Evolutionary conservation across 2,329 filamentous ascomycete genomes (phyloP), one percentile per base, ranked within the genome.

Genomic region (Aureobasidium uvarum): DNA sequence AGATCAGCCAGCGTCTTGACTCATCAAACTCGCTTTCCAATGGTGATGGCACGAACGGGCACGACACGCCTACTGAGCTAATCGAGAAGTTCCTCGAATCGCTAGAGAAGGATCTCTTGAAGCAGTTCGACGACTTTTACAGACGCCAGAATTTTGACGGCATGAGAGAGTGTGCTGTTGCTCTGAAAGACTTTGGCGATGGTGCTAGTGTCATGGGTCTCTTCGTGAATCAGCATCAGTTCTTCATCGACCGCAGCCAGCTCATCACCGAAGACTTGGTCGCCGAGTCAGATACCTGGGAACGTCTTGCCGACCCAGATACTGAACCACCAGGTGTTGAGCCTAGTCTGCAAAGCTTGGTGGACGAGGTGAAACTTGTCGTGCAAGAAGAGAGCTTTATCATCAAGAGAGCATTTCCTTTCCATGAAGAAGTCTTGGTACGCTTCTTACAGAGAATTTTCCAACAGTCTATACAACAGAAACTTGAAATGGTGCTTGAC

Each of bases 171-270:
- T 99, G 95, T 75, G 91, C 96, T 64, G 91, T 91, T 72, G 95
- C 97, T 48, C 81, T 99, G 68, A 85, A 95, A 74, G 95, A 98
- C 77, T 99, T 99, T 82, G 96, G 94, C 76, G 92, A 95, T 62
- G 95, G 95, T 60, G 88, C 92, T 66, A 98, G 93, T 75, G 95
- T 98, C 67, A 96, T 97, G 77, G 94, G 91, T 16, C 84, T 94
- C 13, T 99, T 98, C 76, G 94, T 99, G 74, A 99, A 99, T 74
- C 95, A 99, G 76, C 96, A 99, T 78, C 92, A 96, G 73, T 99
- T 99, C 83, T 99, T 99, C 79, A 97, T 99, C 73, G 95, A 98
- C 74, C 85, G 93, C 31, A 95, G 92, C 70, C 94, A 98, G 76
- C 82, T 99, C 66, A 89, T 96, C 58, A 90, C 89, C 0, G 93